These are phyloP conservation scores for Picea sitchensis DNA, from an alignment of 75 land plant genomes.

Conservation along the genomic window DNA sequence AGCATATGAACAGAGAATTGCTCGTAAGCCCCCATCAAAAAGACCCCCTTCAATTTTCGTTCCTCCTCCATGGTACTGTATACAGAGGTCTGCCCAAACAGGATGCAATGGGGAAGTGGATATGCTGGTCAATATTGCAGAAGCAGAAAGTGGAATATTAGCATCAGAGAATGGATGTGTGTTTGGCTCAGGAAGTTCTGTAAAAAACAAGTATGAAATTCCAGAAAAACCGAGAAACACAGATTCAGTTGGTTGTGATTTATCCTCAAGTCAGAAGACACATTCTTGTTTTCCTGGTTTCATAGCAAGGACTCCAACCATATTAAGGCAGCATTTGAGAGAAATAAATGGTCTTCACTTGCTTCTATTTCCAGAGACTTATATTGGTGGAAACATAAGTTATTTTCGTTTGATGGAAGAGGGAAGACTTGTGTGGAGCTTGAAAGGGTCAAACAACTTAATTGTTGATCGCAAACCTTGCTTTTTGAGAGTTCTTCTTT, in stretches of 20 bases:
- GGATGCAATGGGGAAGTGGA: not conserved
- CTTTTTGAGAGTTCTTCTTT: constrained; percentile 59
- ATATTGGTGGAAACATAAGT: constrained; percentile 1
- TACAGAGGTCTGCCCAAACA: constrained; percentile 12
- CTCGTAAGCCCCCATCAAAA: constrained; percentile 39
- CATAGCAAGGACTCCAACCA: constrained; percentile 41
- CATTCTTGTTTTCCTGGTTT: constrained; percentile 14
- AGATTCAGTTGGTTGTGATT: not conserved
- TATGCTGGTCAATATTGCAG: not conserved
- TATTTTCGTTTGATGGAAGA: constrained; percentile 11
- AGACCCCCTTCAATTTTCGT: constrained; percentile 35
- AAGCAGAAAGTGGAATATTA: not conserved
- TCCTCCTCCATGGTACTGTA: constrained; percentile 52
- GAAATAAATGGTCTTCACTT: constrained; percentile 21
- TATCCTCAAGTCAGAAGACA: not conserved
- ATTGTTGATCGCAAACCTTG: constrained; percentile 22
- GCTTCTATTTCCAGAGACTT: constrained; percentile 36
- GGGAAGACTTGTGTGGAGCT: constrained; percentile 8
- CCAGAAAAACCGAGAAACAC: not conserved
- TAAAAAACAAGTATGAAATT: not conserved
- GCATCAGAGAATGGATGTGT: not conserved
- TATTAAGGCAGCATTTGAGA: constrained; percentile 25
- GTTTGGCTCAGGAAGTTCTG: not conserved
- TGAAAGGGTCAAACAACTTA: not conserved
- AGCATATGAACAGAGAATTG: constrained; percentile 22